These are phyloP conservation scores for Aegilops sharonensis DNA, from an alignment of 176 grass and related monocot genomes.

Conservation along the genomic window DNA sequence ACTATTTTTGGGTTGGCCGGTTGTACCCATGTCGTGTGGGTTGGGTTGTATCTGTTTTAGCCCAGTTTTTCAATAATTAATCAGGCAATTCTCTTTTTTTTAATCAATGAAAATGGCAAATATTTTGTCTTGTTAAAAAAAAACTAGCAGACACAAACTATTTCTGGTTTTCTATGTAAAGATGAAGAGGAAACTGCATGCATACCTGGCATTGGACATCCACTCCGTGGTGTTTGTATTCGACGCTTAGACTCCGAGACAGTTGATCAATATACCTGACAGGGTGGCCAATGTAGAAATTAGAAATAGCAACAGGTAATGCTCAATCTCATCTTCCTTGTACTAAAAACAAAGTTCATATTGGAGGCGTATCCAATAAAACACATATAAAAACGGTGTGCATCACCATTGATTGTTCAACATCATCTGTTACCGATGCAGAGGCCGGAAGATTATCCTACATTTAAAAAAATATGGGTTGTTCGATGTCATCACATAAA, in stretches of 20 bases:
- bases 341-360: neutral
- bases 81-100: no score
- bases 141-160: neutral
- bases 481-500: neutral
- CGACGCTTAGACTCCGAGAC: slow-evolving; percentile 59
- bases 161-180: neutral
- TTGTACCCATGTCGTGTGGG: no score
- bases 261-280: slow-evolving; percentile 72
- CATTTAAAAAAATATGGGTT: neutral
- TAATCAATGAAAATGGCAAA: no score
- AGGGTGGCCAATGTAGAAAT: neutral
- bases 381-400: neutral
- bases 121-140: no score
- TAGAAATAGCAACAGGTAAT: neutral
- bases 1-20: neutral
- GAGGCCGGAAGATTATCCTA: neutral
- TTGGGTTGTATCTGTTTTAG: no score
- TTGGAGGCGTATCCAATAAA: neutral
- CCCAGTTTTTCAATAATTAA: no score
- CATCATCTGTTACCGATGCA: neutral
- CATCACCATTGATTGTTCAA: neutral
- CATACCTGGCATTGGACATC: slow-evolving; percentile 84
- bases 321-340: neutral
- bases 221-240: slow-evolving; percentile 67
- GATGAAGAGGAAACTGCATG: no score